A percentile compares a stretch with the other conserved stretches of the same genome.
phyloP scores from a whole-genome alignment of 352 stramenopile genomes.

The Phytopythium mirpurense region DNA sequence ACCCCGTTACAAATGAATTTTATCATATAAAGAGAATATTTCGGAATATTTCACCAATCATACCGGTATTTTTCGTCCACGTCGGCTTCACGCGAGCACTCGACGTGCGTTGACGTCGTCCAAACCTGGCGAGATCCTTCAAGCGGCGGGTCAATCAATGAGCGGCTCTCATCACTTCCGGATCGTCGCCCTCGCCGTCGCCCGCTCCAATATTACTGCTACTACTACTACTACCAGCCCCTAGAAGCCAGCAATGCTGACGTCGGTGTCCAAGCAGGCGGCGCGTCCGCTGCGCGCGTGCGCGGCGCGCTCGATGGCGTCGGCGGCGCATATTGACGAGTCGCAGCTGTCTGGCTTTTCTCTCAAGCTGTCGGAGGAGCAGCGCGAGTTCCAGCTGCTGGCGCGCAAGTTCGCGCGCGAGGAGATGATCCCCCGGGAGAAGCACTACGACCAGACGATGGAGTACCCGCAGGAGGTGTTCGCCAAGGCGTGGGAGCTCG shows the following conservation, averaged over 20 bases:
- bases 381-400: slow-evolving; percentile 82
- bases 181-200: not conserved
- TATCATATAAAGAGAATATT: no score
- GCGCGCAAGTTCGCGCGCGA: slow-evolving; percentile 87
- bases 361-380: slow-evolving; percentile 83
- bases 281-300: slow-evolving; percentile 12
- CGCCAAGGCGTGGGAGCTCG: slow-evolving; percentile 85
- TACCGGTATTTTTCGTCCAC: no score
- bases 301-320: slow-evolving; percentile 32
- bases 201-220: not conserved
- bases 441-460: slow-evolving; percentile 78
- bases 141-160: no score
- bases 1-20: no score
- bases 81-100: no score
- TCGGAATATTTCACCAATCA: no score
- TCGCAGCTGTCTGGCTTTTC: slow-evolving; percentile 45
- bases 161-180: slow-evolving; percentile 3
- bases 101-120: no score
- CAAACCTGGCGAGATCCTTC: no score
- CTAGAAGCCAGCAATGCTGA: slow-evolving; percentile 12
- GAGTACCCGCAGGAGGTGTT: slow-evolving; percentile 88
- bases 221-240: no score
- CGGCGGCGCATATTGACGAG: slow-evolving; percentile 46
- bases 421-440: slow-evolving; percentile 88
- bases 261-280: slow-evolving; percentile 8